Evolutionary conservation across 192 early-diverging fungal species (phyloP), one percentile per base, ranked within the genome.

Genomic region (Podila verticillata): DNA sequence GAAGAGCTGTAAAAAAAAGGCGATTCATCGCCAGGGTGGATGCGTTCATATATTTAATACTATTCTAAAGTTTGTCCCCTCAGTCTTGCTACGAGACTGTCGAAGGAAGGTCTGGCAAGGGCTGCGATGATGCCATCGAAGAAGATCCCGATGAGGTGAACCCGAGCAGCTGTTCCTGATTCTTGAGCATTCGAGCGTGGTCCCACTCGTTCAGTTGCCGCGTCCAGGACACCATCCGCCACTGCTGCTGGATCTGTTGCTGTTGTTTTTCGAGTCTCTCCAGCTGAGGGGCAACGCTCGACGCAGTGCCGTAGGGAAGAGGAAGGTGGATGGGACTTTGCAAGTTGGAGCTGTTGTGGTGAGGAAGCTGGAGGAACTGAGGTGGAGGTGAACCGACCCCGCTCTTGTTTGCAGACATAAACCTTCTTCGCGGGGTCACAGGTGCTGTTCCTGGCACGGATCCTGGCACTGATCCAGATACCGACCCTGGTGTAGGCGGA

Each of bases 151-250:
- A 15, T 4, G 51, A 54, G 5, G 51, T 24, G 17, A 54, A 54
- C 63, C 70, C 77, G 10, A 80, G 44, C 22, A 72, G 22, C 5
- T 72, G 54, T 19, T 70, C 61, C 26, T 80, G 77, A 2, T 51
- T 44, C 36, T 72, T 72, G 36, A 80, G 44, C 65, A 63, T 80
- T 48, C 77, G n/a, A 8, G 77, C 77, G 56, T 80, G 77, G 15
- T 80, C 77, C 77, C 77, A 80, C 24, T 80, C 77, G 34, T 80
- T 80, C 24, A 80, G 15, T 56, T 80, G 77, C 0, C 77, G 58
- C 0, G 77, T 80, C 77, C 77, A 80, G 1, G 77, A 80, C 13
- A 68, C 65, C 49, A 80, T 57, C 20, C 77, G 64, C 77, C 77
- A 80, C 29, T 68, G 64, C 31, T 80, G 65, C 17, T 80, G 77